These are phyloP conservation scores for Austroboletus niveus DNA, from an alignment of 1,284 basidiomycete genomes.

Conservation along the genomic window DNA sequence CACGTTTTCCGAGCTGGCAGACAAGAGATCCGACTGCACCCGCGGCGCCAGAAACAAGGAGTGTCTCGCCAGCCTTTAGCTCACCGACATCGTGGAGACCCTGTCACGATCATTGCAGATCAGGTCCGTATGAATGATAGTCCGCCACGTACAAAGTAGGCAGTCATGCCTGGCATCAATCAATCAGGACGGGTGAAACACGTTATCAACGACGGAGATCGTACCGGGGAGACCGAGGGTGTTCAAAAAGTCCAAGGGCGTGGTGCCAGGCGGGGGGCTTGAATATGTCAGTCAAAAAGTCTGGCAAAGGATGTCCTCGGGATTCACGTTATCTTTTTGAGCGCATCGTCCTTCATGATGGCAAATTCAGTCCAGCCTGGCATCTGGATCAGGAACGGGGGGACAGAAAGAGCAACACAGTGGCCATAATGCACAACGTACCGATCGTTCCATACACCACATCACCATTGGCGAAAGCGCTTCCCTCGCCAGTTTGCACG, in stretches of 20 bases:
- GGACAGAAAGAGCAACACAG: not conserved
- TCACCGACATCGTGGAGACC: constrained; percentile 80
- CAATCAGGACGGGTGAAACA: not conserved
- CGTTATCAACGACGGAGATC: constrained; percentile 13
- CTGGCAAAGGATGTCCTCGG: not conserved
- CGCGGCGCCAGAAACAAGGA: constrained; percentile 86
- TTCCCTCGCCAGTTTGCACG: constrained; percentile 53
- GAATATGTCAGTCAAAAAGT: not conserved
- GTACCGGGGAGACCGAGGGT: constrained; percentile 69
- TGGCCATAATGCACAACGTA: constrained; percentile 32
- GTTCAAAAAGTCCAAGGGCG: constrained; percentile 74
- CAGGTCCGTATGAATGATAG: constrained; percentile 1
- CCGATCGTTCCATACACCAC: constrained; percentile 59
- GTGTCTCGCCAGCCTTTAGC: constrained; percentile 77
- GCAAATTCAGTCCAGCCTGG: constrained; percentile 80
- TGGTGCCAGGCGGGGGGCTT: constrained; percentile 54
- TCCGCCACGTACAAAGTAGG: constrained; percentile 65
- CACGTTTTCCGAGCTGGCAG: constrained; percentile 75
- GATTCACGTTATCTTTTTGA: constrained; percentile 45
- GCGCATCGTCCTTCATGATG: constrained; percentile 53
- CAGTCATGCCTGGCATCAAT: constrained; percentile 62
- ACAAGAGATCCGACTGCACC: constrained; percentile 80
- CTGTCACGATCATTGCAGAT: constrained; percentile 36
- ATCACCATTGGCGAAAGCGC: constrained; percentile 62
- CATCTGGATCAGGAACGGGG: constrained; percentile 1